Conservation (phyloP, 2,329 filamentous ascomycete species). For the Clarireedia paspali region DNA sequence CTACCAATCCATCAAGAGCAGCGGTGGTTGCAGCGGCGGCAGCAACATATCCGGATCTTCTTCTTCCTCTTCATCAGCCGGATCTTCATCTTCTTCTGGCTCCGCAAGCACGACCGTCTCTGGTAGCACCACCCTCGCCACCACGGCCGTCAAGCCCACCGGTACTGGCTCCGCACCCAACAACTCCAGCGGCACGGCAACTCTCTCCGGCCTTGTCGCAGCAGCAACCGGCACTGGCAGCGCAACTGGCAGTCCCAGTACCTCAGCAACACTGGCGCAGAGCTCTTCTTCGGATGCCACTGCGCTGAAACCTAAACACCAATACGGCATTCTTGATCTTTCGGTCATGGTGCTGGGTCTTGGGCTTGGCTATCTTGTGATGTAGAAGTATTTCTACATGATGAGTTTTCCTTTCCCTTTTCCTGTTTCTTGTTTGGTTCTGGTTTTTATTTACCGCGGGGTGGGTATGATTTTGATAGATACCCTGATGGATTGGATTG, state of each 20-base stretch:
- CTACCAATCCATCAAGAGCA: slow-evolving; percentile 39
- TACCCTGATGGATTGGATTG: too few relatives aligned
- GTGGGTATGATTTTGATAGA: too few relatives aligned
- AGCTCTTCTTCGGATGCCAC: slow-evolving; percentile 5
- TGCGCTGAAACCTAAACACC: slow-evolving; percentile 18
- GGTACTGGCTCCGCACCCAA: slow-evolving; percentile 2
- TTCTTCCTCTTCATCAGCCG: neutral
- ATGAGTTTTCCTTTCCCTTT: too few relatives aligned
- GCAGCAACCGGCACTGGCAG: neutral
- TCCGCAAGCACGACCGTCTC: slow-evolving; percentile 6
- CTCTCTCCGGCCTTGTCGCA: slow-evolving; percentile 7
- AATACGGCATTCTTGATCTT: slow-evolving; percentile 24
- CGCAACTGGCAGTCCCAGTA: neutral
- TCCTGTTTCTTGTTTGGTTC: too few relatives aligned
- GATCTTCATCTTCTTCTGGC: neutral
- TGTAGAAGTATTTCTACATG: slow-evolving; percentile 18
- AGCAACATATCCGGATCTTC: neutral
- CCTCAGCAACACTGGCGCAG: slow-evolving; percentile 20
- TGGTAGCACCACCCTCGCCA: neutral
- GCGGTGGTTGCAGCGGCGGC: slow-evolving; percentile 19
- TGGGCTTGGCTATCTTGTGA: slow-evolving; percentile 28
- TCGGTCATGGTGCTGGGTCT: slow-evolving; percentile 26
- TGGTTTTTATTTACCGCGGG: too few relatives aligned
- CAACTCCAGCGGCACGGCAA: slow-evolving; percentile 7
- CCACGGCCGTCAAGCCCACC: slow-evolving; percentile 7